Percentiles rank a stretch among this genome's conserved stretches.
Evolutionary conservation across 495 filamentous ascomycete species (phyloP).

Genomic region (Copromyces sp.): DNA sequence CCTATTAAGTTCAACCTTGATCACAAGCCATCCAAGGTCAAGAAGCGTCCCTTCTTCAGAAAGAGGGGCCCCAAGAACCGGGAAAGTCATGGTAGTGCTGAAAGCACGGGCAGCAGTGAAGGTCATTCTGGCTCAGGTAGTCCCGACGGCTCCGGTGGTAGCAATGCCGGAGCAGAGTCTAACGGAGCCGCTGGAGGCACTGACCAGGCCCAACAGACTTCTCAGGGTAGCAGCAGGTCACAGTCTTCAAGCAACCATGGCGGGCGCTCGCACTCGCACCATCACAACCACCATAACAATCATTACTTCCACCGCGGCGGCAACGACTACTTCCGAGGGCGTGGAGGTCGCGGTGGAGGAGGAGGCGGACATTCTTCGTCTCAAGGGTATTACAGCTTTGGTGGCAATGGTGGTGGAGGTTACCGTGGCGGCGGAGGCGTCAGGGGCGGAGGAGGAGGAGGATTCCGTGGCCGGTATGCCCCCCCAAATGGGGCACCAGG

Average conservation of each 20-base stretch:
- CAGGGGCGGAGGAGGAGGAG: conserved; percentile 2
- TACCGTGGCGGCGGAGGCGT: neutral
- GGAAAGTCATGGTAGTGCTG: neutral
- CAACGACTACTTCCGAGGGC: neutral
- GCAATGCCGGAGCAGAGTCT: neutral
- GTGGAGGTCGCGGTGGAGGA: neutral
- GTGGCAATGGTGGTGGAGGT: neutral
- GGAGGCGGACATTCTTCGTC: neutral
- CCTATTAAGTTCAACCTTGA: conserved; percentile 45
- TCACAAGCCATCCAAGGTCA: conserved; percentile 24
- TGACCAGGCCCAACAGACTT: neutral
- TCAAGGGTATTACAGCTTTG: neutral
- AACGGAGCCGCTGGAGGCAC: neutral
- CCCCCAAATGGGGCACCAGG: neutral
- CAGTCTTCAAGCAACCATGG: neutral
- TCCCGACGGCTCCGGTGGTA: neutral
- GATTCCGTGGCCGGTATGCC: conserved; percentile 1
- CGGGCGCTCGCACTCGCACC: neutral
- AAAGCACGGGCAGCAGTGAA: neutral
- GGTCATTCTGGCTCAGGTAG: neutral
- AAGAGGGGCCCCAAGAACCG: conserved; percentile 10
- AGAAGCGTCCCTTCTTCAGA: conserved; percentile 21
- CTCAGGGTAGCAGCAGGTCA: neutral
- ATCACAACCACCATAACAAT: neutral
- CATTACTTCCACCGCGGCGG: neutral